These are phyloP conservation scores for Globisporangium acanthophoron DNA, from an alignment of 352 stramenopile genomes.

Conservation along the genomic window DNA sequence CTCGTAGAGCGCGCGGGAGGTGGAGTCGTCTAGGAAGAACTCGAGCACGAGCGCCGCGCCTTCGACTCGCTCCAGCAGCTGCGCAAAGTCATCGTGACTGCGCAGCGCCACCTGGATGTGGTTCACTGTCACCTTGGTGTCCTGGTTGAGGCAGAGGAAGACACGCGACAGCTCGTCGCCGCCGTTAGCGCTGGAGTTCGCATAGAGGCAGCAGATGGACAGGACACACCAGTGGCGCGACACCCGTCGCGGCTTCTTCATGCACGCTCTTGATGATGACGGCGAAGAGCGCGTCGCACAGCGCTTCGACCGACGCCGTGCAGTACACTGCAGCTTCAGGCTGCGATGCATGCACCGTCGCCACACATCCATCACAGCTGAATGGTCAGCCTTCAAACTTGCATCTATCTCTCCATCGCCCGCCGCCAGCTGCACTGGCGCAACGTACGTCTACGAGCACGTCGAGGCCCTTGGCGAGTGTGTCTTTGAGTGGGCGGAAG, in stretches of 20 bases:
- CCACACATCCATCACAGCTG: too few species aligned
- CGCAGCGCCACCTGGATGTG: conserved; percentile 50
- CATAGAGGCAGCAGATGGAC: not conserved
- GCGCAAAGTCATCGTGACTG: conserved; percentile 31
- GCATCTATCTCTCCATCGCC: too few species aligned
- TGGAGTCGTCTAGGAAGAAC: conserved; percentile 49
- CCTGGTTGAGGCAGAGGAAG: conserved; percentile 9
- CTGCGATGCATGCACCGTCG: conserved; percentile 9
- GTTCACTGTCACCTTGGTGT: conserved; percentile 48
- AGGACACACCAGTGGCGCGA: conserved; percentile 23
- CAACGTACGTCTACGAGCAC: conserved; percentile 39
- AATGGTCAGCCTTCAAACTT: too few species aligned
- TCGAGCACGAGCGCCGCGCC: conserved; percentile 31
- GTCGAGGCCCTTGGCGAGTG: conserved; percentile 38
- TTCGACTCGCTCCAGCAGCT: conserved; percentile 29
- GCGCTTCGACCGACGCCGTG: conserved; percentile 43
- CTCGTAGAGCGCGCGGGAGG: conserved; percentile 35
- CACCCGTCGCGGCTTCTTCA: conserved; percentile 19
- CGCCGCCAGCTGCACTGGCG: not conserved
- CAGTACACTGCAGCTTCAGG: conserved; percentile 46
- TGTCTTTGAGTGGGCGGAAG: conserved; percentile 42
- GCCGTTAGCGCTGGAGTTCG: not conserved
- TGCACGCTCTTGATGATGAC: conserved; percentile 37
- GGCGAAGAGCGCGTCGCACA: conserved; percentile 49
- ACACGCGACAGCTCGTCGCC: too few species aligned